Base-by-base conservation (phyloP, 2,329 filamentous ascomycete species). In the Paecilomyces dactylethromorphus region DNA sequence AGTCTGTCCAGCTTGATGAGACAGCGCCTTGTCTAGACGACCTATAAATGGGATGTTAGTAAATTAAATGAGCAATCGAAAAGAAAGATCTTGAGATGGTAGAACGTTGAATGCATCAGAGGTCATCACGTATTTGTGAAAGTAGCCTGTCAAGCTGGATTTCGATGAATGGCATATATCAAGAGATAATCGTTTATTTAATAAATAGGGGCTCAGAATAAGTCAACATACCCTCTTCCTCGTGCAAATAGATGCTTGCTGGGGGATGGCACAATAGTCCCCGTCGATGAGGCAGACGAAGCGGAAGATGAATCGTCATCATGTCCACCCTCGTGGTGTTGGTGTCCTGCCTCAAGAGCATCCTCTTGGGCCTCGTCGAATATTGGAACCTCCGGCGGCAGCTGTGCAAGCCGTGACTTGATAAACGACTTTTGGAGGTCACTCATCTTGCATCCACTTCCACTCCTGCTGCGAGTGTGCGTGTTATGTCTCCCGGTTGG, bases 221-320 rank as follows among this genome's bases (percentile, higher is more conserved):
- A 60, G 57, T 57, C 54, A 58, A 77, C 77, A 69, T 79, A 90
- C 88, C 86, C 82, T 76, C 84, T 82, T 53, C 87, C 85, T 64
- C 87, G 82, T 59, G 88, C 88, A 76, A 92, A 91, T 49, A 92
- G 78, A 62, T 87, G 87, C 65, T 87, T 85, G 64, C 84, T 88
- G 6, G 85, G 84, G 3, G 89, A 90, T 0, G 92, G 91, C 63
- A 91, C 88, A 61, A 97, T 83, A n/a, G 93, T 97, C 26, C 92
- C 92, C 3, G 92, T 91, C 1, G 92, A 97, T 3, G 92, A 96
- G 39, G 91, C 87, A n/a, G 92, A 96, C 0, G 89, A 96, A 13
- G 90, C 79, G 6, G 82, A 83, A 24, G 87, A 90, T 13, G 87
- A 89, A 71, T 90, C 87, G 63, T 87, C 86, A 66, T 90, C 80